These are phyloP conservation scores for Cordia subcordata DNA, from an alignment of 257 asterid species.

Conservation along the genomic window DNA sequence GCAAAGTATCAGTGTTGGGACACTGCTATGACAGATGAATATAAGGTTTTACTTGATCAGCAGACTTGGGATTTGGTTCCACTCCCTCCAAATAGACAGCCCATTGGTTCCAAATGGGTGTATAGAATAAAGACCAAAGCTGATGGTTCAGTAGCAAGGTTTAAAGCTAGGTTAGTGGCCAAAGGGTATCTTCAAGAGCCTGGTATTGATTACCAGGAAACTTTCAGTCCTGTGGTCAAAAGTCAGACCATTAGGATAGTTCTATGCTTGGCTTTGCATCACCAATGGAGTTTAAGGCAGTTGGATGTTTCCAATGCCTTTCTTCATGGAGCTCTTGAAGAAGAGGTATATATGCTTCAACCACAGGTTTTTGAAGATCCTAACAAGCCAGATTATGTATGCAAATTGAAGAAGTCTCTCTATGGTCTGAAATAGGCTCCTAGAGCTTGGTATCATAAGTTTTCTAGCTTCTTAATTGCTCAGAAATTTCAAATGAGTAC, in stretches of 20 bases:
- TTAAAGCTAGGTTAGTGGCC: background rate
- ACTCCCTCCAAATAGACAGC: background rate
- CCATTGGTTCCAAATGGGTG: background rate
- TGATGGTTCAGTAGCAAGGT: background rate
- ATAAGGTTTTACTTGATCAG: background rate
- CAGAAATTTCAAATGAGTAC: background rate
- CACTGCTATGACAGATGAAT: background rate
- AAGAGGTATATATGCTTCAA: background rate
- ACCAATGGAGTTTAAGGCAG: background rate
- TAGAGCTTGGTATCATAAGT: background rate
- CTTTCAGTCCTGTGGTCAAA: background rate
- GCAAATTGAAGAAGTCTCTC: background rate
- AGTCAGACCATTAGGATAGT: background rate
- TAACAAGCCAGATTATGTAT: background rate
- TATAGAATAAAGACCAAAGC: background rate
- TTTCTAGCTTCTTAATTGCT: background rate
- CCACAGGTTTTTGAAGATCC: background rate
- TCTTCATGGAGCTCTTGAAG: background rate
- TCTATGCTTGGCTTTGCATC: background rate
- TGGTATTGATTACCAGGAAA: background rate
- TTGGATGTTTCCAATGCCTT: background rate
- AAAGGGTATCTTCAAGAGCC: background rate
- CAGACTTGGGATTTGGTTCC: background rate
- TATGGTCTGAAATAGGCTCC: background rate
- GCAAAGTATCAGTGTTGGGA: background rate